Percentiles rank a stretch among this genome's conserved stretches.
These are phyloP conservation scores for Steccherinum ochraceum DNA, from an alignment of 768 basidiomycete species.

Conservation along the genomic window DNA sequence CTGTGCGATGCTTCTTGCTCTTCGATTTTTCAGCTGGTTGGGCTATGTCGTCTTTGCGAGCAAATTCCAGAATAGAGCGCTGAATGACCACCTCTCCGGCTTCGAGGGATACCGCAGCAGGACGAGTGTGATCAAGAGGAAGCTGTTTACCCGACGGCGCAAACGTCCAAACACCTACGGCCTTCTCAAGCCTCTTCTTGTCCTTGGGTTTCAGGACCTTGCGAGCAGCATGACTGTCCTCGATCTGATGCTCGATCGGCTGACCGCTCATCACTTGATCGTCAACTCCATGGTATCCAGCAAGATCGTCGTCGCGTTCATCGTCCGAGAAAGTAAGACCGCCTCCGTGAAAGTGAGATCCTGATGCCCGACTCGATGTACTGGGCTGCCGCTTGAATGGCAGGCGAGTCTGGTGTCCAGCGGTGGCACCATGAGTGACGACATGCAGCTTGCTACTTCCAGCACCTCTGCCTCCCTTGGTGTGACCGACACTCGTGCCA, in stretches of 20 bases:
- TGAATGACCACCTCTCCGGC: background rate
- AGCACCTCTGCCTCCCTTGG: constrained; percentile 18
- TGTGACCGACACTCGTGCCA: background rate
- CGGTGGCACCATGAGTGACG: constrained; percentile 20
- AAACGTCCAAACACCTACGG: background rate
- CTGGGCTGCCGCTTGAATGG: constrained; percentile 5
- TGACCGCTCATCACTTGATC: no score
- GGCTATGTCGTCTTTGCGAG: background rate
- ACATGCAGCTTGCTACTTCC: constrained; percentile 21
- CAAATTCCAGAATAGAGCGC: background rate
- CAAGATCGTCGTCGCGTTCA: no score
- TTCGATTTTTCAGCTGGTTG: background rate
- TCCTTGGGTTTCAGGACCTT: background rate
- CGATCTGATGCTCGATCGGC: background rate
- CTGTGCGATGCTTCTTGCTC: background rate
- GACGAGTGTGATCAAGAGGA: background rate
- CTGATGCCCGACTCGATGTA: background rate
- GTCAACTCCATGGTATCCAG: no score
- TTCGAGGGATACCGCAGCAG: background rate
- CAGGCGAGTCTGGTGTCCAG: constrained; percentile 13
- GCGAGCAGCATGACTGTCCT: background rate
- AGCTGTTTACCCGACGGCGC: background rate
- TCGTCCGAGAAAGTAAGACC: no score
- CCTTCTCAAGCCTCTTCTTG: background rate
- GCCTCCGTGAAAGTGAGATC: background rate